Conservation (phyloP, 805 yeast genomes). For the Zygosaccharomyces rouxii region DNA sequence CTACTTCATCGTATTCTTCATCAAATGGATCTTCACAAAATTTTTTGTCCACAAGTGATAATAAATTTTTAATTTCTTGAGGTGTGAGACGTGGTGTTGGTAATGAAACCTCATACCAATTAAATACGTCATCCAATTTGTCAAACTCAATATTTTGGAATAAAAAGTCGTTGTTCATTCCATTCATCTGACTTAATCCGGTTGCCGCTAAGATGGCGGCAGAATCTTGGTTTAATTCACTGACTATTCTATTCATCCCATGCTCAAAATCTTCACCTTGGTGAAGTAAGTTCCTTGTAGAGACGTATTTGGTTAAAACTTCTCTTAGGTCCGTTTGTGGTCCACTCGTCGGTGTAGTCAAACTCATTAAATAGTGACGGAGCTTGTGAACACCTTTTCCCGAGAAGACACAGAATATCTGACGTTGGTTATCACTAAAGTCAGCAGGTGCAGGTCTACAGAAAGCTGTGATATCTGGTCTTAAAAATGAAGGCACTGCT, state of each 20-base stretch:
- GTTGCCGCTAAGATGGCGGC: slow-evolving; percentile 36
- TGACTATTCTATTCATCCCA: slow-evolving; percentile 29
- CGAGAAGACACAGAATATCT: slow-evolving; percentile 86
- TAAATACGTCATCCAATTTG: slow-evolving; percentile 28
- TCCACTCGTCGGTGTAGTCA: slow-evolving; percentile 34
- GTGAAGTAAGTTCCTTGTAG: slow-evolving; percentile 24
- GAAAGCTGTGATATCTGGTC: slow-evolving; percentile 77
- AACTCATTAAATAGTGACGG: slow-evolving; percentile 58
- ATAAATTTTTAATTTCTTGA: slow-evolving; percentile 22
- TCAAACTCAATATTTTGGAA: slow-evolving; percentile 34
- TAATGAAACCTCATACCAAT: slow-evolving; percentile 17
- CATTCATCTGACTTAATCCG: slow-evolving; percentile 31
- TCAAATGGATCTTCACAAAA: slow-evolving; percentile 34
- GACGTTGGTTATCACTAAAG: slow-evolving; percentile 79
- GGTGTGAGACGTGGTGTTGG: slow-evolving; percentile 12
- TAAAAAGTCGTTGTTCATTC: slow-evolving; percentile 28
- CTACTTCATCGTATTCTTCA: slow-evolving; percentile 29
- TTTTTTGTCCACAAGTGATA: slow-evolving; percentile 26
- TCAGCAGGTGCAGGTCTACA: slow-evolving; percentile 93
- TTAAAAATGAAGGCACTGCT: slow-evolving; percentile 84
- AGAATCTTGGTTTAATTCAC: slow-evolving; percentile 32
- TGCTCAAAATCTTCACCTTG: slow-evolving; percentile 28
- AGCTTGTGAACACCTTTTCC: slow-evolving; percentile 82
- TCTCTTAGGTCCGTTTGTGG: slow-evolving; percentile 34
- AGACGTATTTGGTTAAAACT: slow-evolving; percentile 29